phyloP scores from a whole-genome alignment of 805 yeast genomes.

The Blastobotrys americana region DNA sequence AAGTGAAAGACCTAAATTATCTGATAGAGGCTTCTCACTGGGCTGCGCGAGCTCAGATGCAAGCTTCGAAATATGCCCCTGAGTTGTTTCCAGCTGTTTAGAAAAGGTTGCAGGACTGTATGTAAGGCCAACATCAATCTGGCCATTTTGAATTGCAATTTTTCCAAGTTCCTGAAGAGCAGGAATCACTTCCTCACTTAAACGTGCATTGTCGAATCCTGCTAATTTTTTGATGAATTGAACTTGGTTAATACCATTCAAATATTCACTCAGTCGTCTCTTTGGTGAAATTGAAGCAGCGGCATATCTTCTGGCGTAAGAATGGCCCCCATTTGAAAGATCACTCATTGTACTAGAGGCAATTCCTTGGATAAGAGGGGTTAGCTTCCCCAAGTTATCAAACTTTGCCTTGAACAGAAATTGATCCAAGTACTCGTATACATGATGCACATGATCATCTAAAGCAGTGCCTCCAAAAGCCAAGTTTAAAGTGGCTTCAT shows the following conservation, averaged over 20 bases:
- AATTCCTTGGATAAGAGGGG: constrained; percentile 62
- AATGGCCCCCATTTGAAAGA: constrained; percentile 83
- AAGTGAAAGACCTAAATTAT: background rate
- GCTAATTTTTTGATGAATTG: constrained; percentile 58
- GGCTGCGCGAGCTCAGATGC: constrained; percentile 1
- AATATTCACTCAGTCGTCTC: constrained; percentile 52
- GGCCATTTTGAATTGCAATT: constrained; percentile 14
- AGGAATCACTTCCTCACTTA: constrained; percentile 53
- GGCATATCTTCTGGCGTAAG: constrained; percentile 66
- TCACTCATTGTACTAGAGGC: constrained; percentile 71
- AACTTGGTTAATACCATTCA: constrained; percentile 74
- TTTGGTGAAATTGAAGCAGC: constrained; percentile 58
- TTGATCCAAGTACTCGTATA: constrained; percentile 62
- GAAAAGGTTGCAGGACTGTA: constrained; percentile 32
- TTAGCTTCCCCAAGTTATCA: constrained; percentile 53
- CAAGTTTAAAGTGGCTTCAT: constrained; percentile 39
- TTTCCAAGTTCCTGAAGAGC: constrained; percentile 37
- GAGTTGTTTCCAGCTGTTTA: constrained; percentile 49
- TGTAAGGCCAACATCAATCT: constrained; percentile 22
- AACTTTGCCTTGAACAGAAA: constrained; percentile 66
- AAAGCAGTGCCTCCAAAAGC: constrained; percentile 63
- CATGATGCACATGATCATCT: constrained; percentile 50
- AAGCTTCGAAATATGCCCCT: constrained; percentile 25
- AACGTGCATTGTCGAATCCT: constrained; percentile 41
- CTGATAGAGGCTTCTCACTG: background rate